Evolutionary conservation across 2,329 filamentous ascomycete species (phyloP).

Genomic region (Nigrospora sphaerica): DNA sequence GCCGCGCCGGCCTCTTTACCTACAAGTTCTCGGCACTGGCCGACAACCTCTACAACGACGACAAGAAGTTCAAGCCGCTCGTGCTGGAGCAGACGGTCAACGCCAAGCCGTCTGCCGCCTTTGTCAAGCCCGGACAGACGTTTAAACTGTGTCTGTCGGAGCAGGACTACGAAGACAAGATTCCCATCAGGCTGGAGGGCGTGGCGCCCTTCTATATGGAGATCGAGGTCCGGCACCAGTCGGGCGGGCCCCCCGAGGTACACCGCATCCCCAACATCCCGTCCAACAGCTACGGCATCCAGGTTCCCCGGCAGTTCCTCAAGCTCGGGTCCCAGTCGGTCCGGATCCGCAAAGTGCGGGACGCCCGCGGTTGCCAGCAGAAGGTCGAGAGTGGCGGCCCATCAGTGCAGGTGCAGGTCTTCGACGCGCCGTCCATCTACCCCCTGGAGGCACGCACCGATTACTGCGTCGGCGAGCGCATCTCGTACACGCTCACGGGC

Average conservation of each 20-base stretch:
- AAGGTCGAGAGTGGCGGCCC: constrained; percentile 65
- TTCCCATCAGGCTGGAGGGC: constrained; percentile 79
- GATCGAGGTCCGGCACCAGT: constrained; percentile 87
- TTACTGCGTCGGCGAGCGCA: constrained; percentile 92
- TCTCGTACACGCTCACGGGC: constrained; percentile 86
- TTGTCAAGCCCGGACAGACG: constrained; percentile 79
- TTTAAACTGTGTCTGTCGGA: constrained; percentile 95
- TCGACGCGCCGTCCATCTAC: constrained; percentile 86
- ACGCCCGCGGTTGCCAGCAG: constrained; percentile 78
- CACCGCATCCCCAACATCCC: constrained; percentile 76
- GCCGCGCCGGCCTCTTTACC: constrained; percentile 72
- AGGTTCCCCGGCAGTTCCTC: constrained; percentile 76
- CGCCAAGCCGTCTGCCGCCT: constrained; percentile 72
- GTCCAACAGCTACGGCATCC: constrained; percentile 67
- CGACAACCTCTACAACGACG: constrained; percentile 79
- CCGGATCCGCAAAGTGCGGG: constrained; percentile 82
- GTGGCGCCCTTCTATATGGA: constrained; percentile 84
- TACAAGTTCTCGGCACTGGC: constrained; percentile 80
- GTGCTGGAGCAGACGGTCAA: constrained; percentile 78
- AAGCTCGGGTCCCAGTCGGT: constrained; percentile 86
- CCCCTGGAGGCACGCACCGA: constrained; percentile 77
- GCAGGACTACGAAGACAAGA: constrained; percentile 72
- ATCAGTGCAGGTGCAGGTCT: constrained; percentile 83
- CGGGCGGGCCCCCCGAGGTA: constrained; percentile 69
- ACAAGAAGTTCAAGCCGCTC: constrained; percentile 59